Conservation (phyloP, 2,329 filamentous ascomycete genomes). For the Shiraia sp. region DNA sequence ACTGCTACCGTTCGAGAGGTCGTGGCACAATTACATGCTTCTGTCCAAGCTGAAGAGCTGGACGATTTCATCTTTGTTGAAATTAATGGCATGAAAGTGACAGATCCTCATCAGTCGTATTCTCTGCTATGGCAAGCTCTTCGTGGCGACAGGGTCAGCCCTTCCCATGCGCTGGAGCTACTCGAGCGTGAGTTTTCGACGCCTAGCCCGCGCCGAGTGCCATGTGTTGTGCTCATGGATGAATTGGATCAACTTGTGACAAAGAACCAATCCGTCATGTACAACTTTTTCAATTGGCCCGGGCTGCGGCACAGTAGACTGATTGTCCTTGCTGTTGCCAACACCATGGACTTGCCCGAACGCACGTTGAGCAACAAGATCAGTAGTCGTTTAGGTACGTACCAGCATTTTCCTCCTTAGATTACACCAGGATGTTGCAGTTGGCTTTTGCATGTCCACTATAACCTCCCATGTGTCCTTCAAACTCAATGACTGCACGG, state of each 20-base stretch:
- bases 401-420: conserved; percentile 21
- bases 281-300: conserved; percentile 99
- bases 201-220: conserved; percentile 85
- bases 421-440: conserved; percentile 17
- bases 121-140: conserved; percentile 93
- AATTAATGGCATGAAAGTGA: conserved; percentile 99
- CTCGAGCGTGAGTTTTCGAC: conserved; percentile 91
- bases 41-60: conserved; percentile 85
- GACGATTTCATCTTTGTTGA: conserved; percentile 99
- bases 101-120: conserved; percentile 96
- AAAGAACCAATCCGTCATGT: conserved; percentile 99
- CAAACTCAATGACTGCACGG: conserved; percentile 21
- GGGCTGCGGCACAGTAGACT: conserved; percentile 86
- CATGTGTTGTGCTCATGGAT: conserved; percentile 97
- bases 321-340: conserved; percentile 95
- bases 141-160: conserved; percentile 88
- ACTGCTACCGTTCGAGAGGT: conserved; percentile 97
- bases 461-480: conserved; percentile 16
- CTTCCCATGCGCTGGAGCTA: conserved; percentile 86
- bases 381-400: conserved; percentile 69
- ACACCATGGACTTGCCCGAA: conserved; percentile 98
- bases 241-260: conserved; percentile 97
- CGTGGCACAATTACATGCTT: conserved; percentile 83
- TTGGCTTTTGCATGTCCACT: conserved; percentile 4
- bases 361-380: conserved; percentile 98